Base-by-base conservation (phyloP, 2,329 filamentous ascomycete genomes). In the Hypomyces rosellus region DNA sequence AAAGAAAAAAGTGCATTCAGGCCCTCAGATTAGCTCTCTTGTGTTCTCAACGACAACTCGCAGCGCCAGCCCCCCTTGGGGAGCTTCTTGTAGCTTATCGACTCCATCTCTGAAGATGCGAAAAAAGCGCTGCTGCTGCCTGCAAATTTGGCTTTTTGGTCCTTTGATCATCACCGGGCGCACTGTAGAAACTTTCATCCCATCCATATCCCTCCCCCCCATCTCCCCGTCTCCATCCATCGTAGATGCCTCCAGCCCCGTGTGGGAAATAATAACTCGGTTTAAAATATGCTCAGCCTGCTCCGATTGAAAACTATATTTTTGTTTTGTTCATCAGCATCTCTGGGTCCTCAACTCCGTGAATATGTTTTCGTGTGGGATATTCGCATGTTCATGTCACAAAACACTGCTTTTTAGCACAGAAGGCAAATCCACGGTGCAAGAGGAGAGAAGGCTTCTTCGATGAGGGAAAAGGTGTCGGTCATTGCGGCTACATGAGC, bases 91-190 rank as follows among this genome's bases (percentile, higher is more conserved):
- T n/a, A 39, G n/a, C 37, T 18, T 39, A 4, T 18, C 3, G 12
- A 15, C n/a, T 13, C 37, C 37, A 39, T 39, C n/a, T 15, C n/a
- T 11, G 37, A 14, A 39, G 37, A 18, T 15, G 37, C 37, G 36
- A 38, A 15, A 38, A 16, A 41, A 20, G 20, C 44, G 41, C 56
- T 59, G 67, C 68, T 70, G 68, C 64, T 76, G 72, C 62, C 74
- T 77, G 72, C 74, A 77, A 77, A 74, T 77, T 77, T 77, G 74
- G 74, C 74, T 77, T 76, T 74, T 77, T 76, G 74, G 74, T 71
- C 68, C 65, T 72, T 72, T 63, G 59, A 69, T 77, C 74, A 77
- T 77, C 74, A 77, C 65, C 55, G 73, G 73, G 73, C 63, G 33
- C 42, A 50, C 37, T 45, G 45, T 57, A 52, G 47, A 52, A 16